Conservation (phyloP, 2,329 filamentous ascomycete genomes). For the Dactylellina leptospora region DNA sequence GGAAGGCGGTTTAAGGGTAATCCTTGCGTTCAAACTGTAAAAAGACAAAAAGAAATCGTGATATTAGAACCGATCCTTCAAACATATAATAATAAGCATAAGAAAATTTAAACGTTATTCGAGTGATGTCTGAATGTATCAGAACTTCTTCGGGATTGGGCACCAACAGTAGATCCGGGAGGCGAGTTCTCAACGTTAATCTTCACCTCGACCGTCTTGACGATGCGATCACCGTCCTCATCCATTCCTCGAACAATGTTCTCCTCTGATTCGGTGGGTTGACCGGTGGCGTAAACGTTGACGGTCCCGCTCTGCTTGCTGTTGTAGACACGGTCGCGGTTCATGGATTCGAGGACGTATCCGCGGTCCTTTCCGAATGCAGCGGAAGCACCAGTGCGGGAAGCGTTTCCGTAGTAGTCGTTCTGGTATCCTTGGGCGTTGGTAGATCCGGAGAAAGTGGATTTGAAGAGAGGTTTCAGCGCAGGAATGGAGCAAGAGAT, state of each 20-base stretch:
- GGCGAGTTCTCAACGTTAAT: constrained; percentile 55
- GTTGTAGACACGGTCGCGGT: constrained; percentile 52
- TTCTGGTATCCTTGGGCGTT: constrained; percentile 47
- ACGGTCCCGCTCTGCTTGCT: constrained; percentile 49
- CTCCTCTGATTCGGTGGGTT: constrained; percentile 54
- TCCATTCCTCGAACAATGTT: constrained; percentile 54
- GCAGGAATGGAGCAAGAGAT: constrained; percentile 63
- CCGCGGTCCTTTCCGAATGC: constrained; percentile 50
- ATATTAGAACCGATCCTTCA: constrained; percentile 49
- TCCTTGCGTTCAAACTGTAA: constrained; percentile 52
- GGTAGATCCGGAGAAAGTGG: constrained; percentile 46
- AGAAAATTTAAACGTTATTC: constrained; percentile 47
- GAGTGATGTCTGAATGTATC: constrained; percentile 42
- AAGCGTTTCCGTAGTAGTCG: constrained; percentile 43
- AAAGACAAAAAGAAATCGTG: constrained; percentile 39
- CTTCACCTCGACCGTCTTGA: constrained; percentile 56
- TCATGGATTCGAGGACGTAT: constrained; percentile 52
- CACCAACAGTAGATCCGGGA: constrained; percentile 53
- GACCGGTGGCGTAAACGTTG: constrained; percentile 51
- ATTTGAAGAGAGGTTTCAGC: constrained; percentile 60
- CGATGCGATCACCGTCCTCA: constrained; percentile 52
- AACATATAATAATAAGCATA: constrained; percentile 22
- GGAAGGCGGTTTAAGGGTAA: constrained; percentile 33
- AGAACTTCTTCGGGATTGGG: constrained; percentile 53
- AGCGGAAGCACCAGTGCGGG: constrained; percentile 45